phyloP scores from a whole-genome alignment of 306 rosid species.

The Malus sylvestris region DNA sequence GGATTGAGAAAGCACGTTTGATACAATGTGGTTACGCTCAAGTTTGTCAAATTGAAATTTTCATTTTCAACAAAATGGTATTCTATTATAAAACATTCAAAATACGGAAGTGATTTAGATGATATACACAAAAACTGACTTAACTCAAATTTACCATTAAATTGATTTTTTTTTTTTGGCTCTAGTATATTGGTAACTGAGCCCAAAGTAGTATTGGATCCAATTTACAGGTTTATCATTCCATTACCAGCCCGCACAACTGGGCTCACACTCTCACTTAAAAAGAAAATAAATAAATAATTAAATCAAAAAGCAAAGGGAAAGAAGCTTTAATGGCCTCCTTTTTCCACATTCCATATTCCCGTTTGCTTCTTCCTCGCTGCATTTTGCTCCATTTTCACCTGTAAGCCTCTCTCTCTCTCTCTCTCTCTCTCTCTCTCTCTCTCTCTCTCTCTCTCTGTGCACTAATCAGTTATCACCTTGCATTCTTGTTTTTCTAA shows the following conservation, averaged over 20 bases:
- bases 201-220: background rate
- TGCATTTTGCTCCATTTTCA: background rate
- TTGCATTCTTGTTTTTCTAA: background rate
- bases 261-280: background rate
- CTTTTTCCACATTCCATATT: slow-evolving; percentile 4
- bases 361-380: background rate
- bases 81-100: too few relatives aligned
- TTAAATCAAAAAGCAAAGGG: background rate
- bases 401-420: slow-evolving; percentile 20
- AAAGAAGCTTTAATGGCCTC: background rate
- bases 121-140: too few relatives aligned
- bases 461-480: background rate
- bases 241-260: background rate
- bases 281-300: background rate
- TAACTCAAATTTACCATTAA: too few relatives aligned
- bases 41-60: too few relatives aligned
- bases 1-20: too few relatives aligned
- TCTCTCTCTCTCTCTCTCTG: background rate
- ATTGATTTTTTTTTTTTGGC: too few relatives aligned
- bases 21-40: too few relatives aligned
- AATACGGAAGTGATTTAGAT: too few relatives aligned
- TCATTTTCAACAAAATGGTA: too few relatives aligned
- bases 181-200: background rate
- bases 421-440: background rate
- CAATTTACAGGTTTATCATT: background rate